These are phyloP conservation scores for Diplodia intermedia DNA, from an alignment of 2,329 filamentous ascomycete species.

Conservation along the genomic window DNA sequence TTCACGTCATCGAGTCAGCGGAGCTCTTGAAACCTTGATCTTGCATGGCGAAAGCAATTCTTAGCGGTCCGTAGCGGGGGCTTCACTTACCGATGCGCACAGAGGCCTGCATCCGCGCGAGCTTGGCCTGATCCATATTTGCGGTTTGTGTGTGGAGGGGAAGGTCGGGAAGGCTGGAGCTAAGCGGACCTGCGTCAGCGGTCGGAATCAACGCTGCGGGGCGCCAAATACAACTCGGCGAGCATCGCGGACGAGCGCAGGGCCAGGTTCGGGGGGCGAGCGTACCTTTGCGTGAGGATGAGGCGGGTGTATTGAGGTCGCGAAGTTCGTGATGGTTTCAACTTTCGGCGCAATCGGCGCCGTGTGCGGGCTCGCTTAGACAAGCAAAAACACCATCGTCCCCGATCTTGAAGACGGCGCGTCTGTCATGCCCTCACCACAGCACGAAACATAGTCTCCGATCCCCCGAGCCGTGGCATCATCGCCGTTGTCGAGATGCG, in stretches of 20 bases:
- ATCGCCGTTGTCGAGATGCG: neutral
- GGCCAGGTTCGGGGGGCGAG: constrained; percentile 2
- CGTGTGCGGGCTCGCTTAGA: constrained; percentile 33
- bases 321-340: constrained; percentile 34
- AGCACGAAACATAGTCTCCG: neutral
- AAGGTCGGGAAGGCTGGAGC: constrained; percentile 32
- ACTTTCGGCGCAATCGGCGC: constrained; percentile 31
- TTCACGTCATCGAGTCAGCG: constrained; percentile 34
- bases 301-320: constrained; percentile 29
- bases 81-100: constrained; percentile 53
- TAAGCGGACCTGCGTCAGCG: constrained; percentile 22
- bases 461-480: neutral
- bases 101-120: constrained; percentile 53
- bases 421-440: neutral
- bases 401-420: constrained; percentile 3
- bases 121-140: constrained; percentile 56
- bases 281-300: constrained; percentile 33
- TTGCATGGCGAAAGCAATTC: constrained; percentile 16
- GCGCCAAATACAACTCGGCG: constrained; percentile 10
- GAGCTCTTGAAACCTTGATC: constrained; percentile 4
- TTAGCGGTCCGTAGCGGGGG: neutral
- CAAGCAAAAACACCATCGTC: constrained; percentile 29
- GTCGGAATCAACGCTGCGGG: constrained; percentile 6
- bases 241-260: constrained; percentile 7
- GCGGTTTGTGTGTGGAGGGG: constrained; percentile 37